Base-by-base conservation (phyloP, 495 filamentous ascomycete species). In the Aspergillus incahuasiensis region DNA sequence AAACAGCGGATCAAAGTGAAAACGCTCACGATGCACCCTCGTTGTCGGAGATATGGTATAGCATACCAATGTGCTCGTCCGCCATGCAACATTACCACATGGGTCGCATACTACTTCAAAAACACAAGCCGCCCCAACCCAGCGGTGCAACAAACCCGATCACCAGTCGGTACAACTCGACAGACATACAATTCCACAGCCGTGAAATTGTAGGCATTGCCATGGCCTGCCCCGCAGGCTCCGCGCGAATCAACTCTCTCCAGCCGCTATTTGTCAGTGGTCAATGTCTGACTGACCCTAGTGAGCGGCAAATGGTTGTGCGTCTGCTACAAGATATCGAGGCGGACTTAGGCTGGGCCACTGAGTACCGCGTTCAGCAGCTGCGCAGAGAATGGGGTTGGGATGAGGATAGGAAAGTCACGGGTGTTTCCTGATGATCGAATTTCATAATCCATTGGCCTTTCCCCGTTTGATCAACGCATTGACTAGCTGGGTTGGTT, bases 1-100 rank as follows among this genome's bases (percentile, higher is more conserved):
- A 58, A 21, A 53, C 45, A 25, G 64, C 41, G 38, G 63, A 13
- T 22, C 55, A 52, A 55, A 66, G 25, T 25, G 48, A 56, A n/a
- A 67, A 69, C 45, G 55, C 47, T 21, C 67, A 67, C 32, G 71
- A 74, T 18, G 53, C 63, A 24, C 48, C 60, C 22, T 67, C 75
- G 0, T 73, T 87, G 48, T 74, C 78, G 1, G 84, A 86, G 65
- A 72, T 82, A 18, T 87, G 84, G 84, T 79, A 80, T 60, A 82
- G 79, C 56, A 72, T 82, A 3, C 78, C 82, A 2, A 83, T 85
- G 76, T 85, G 82, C 68, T 79, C 78, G 1, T 82, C 82, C 5
- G 79, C 79, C 9, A 85, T 85, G 80, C 83, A 86, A 62, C 75
- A 76, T 56, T 87, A 83, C 60, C 82, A 87, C 59, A 83, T 87